Base-by-base conservation (phyloP, 208 protist species). In the Herpetomonas tarakana region DNA sequence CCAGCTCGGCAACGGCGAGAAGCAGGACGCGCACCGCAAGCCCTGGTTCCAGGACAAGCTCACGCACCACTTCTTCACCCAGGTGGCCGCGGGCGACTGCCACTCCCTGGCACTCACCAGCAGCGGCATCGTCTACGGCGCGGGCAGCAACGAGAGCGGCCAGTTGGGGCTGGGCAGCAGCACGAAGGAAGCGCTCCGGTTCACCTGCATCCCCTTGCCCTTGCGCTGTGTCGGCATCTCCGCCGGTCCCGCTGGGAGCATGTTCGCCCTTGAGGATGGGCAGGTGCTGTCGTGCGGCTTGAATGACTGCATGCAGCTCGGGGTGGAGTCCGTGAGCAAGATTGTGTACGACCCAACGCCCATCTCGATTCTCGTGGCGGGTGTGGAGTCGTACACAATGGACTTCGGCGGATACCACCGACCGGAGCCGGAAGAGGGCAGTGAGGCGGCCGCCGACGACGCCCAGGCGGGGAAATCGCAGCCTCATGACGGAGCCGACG, bases 41-140 rank as follows among this genome's bases (percentile, higher is more conserved):
- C 81, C 84, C 14, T 75, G 71, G 60, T 62, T 81, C 26, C 74
- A 87, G 27, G 63, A 75, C 9, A 31, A 53, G 12, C 74, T 96
- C 9, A 45, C 27, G 0, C 78, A 91, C 61, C 86, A 92, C 62
- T 96, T 76, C 78, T 83, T 92, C 74, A 76, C 88, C 12, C 83
- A 93, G 68, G 84, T 90, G 2, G 79, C 86, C 21, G 83, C 85
- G 26, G 91, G 91, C 24, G 86, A 88, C 52, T 73, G 65, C 35
- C 91, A 96, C 68, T 87, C 88, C 14, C 62, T 96, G 2, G 91
- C 84, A 3, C 68, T 96, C 47, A 83, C 83, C 46, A 92, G 86
- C 70, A 87, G 74, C 61, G 91, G 91, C 46, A 62, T 85, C 12
- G 91, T 89, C 0, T 96, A 92, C 70, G 86, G 78, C 19, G 75